Conservation (phyloP, 805 yeast species). For the Hanseniaspora clermontiae region DNA sequence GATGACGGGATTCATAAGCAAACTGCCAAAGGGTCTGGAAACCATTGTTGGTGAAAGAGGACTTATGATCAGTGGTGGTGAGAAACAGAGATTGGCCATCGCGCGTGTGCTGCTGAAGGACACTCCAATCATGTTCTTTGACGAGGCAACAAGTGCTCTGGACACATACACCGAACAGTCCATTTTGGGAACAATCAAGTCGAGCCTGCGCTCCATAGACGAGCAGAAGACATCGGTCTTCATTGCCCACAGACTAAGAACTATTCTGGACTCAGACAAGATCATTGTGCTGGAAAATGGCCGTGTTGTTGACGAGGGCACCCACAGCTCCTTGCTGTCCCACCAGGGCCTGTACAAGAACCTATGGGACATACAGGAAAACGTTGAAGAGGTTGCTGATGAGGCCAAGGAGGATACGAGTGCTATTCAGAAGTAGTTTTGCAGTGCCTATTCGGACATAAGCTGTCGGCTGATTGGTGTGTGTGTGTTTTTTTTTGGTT, state of each 20-base stretch:
- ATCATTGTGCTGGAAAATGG: slow-evolving; percentile 80
- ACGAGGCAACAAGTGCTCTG: slow-evolving; percentile 91
- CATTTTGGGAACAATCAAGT: slow-evolving; percentile 58
- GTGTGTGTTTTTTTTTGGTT: too few relatives aligned
- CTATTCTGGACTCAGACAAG: slow-evolving; percentile 87
- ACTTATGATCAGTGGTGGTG: slow-evolving; percentile 99
- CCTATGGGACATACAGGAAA: slow-evolving; percentile 88
- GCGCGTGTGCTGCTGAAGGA: slow-evolving; percentile 77
- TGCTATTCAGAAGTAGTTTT: too few relatives aligned
- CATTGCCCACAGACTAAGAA: slow-evolving; percentile 87
- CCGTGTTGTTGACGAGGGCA: slow-evolving; percentile 74
- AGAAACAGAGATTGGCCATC: slow-evolving; percentile 87
- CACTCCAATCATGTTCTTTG: slow-evolving; percentile 85
- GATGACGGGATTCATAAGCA: slow-evolving; percentile 46
- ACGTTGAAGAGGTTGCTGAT: slow-evolving; percentile 40
- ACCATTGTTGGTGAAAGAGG: slow-evolving; percentile 95
- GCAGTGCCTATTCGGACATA: too few relatives aligned
- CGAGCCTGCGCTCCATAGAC: slow-evolving; percentile 45
- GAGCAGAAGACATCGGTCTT: slow-evolving; percentile 53
- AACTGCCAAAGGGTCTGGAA: slow-evolving; percentile 69
- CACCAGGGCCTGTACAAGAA: slow-evolving; percentile 49
- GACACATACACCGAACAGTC: slow-evolving; percentile 94
- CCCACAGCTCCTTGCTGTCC: slow-evolving; percentile 50
- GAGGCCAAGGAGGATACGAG: slow-evolving; percentile 24
- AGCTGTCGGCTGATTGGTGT: too few relatives aligned